Percentiles rank a stretch among this genome's conserved stretches.
Evolutionary conservation across 352 stramenopile genomes (phyloP).

Genomic region (Phytophthora pluvialis): DNA sequence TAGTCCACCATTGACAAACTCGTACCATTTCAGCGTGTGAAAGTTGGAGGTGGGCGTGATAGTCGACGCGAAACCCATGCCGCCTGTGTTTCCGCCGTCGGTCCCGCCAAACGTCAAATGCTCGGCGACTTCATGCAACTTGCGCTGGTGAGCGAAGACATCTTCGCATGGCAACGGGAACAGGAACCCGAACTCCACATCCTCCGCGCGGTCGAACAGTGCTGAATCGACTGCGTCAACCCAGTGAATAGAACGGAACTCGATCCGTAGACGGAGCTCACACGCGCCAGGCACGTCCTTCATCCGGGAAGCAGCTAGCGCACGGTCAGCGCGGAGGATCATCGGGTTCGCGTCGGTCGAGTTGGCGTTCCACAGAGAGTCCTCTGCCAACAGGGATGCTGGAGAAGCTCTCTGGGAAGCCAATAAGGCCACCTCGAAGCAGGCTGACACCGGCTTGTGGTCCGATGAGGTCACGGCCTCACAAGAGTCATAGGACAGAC

Average conservation of each 20-base stretch:
- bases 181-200: slow-evolving; percentile 74
- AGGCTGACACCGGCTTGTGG: slow-evolving; percentile 82
- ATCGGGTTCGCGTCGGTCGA: slow-evolving; percentile 52
- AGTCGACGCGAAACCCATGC: slow-evolving; percentile 50
- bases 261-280: slow-evolving; percentile 66
- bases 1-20: slow-evolving; percentile 71
- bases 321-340: slow-evolving; percentile 39
- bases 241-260: slow-evolving; percentile 79
- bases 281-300: slow-evolving; percentile 67
- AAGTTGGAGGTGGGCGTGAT: slow-evolving; percentile 76
- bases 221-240: slow-evolving; percentile 64
- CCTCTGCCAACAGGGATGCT: slow-evolving; percentile 24
- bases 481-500: slow-evolving; percentile 80
- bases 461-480: slow-evolving; percentile 79
- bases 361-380: slow-evolving; percentile 49
- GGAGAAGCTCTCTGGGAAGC: slow-evolving; percentile 5
- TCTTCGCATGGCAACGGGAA: slow-evolving; percentile 86
- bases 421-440: slow-evolving; percentile 59
- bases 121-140: slow-evolving; percentile 78
- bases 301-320: slow-evolving; percentile 48
- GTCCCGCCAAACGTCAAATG: slow-evolving; percentile 67
- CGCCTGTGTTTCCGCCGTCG: slow-evolving; percentile 22
- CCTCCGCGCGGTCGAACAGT: slow-evolving; percentile 67
- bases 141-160: slow-evolving; percentile 78
- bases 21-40: slow-evolving; percentile 71